Base-by-base conservation (phyloP, 2,329 filamentous ascomycete genomes). In the Colletotrichum falcatum region DNA sequence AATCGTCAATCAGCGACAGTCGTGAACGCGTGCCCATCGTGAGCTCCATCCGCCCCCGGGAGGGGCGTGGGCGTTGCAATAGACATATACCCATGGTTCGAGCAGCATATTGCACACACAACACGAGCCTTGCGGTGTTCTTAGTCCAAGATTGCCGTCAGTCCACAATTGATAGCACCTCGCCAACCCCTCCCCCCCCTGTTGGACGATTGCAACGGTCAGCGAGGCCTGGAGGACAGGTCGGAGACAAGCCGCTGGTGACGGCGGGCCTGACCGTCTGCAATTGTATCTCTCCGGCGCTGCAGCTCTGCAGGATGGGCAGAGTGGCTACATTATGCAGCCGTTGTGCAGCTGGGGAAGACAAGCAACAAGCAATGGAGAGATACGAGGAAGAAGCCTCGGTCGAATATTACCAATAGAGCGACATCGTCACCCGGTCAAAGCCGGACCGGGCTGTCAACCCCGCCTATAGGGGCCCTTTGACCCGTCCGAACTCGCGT, bases 101-200 rank as follows among this genome's bases (percentile, higher is more conserved):
- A 39, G 53, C 53, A 11, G 53, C n/a, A 26, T 16, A 37, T 44
- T 7, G 8, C 7, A 28, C 23, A 7, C 30, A 33, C 7, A 33
- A 33, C 7, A 39, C 46, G 26, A 58, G 44, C 53, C 23, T 35
- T 70, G 20, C 48, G 39, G 62, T 37, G 62, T 65, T 66, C n/a
- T 37, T 61, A 33, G 42, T 53, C 49, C 42, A 20, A n/a, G n/a
- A 49, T 66, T 48, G 48, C 63, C 66, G 46, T 37, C 30, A 53
- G 53, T 68, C 58, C 68, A 67, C 68, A 70, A 67, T 67, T 70
- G 68, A 70, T 70, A 70, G 53, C 58, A 48, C 30, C 28, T 14
- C 3, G 44, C n/a, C 37, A 20, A n/a, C 18, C 11, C 9, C 49
- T 33, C 33, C 28, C 58, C n/a, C n/a, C n/a, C n/a, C n/a, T n/a